phyloP scores from a whole-genome alignment of 1,139 yeast genomes.

The Lodderomyces jiufengensis region DNA sequence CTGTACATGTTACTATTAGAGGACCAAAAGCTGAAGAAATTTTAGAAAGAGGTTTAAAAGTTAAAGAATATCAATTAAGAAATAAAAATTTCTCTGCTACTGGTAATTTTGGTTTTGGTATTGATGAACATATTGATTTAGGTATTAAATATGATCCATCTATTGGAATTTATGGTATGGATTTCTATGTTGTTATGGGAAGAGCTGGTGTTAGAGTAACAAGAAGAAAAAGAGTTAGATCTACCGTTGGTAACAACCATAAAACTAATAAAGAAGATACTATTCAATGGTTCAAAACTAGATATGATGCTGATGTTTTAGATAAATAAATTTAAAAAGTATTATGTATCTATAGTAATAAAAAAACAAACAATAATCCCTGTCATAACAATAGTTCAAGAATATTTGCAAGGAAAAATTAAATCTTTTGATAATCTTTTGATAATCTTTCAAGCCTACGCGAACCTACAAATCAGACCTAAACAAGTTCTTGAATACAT shows the following conservation, averaged over 20 bases:
- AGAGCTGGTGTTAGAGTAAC: conserved; percentile 99
- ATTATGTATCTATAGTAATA: no score
- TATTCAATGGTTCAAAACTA: conserved; percentile 98
- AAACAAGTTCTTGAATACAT: no score
- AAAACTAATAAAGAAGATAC: conserved; percentile 90
- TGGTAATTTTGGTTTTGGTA: conserved; percentile 99
- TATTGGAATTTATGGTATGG: conserved; percentile 99
- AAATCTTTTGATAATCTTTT: no score
- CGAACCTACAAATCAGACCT: no score
- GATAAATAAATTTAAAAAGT: conserved; percentile 52
- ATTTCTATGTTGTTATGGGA: conserved; percentile 98
- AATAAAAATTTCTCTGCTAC: conserved; percentile 94
- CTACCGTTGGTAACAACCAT: conserved; percentile 90
- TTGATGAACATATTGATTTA: conserved; percentile 98
- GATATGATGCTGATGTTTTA: conserved; percentile 98
- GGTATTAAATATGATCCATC: conserved; percentile 99
- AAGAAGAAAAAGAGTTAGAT: conserved; percentile 97
- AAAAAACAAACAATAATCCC: no score
- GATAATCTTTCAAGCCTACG: no score
- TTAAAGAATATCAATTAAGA: conserved; percentile 97
- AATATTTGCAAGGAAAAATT: no score
- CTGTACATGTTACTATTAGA: conserved; percentile 99
- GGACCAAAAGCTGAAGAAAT: conserved; percentile 99
- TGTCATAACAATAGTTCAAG: no score
- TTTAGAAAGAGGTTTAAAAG: conserved; percentile 99